Base-by-base conservation (phyloP, 352 stramenopile genomes). In the Lagenidium giganteum region DNA sequence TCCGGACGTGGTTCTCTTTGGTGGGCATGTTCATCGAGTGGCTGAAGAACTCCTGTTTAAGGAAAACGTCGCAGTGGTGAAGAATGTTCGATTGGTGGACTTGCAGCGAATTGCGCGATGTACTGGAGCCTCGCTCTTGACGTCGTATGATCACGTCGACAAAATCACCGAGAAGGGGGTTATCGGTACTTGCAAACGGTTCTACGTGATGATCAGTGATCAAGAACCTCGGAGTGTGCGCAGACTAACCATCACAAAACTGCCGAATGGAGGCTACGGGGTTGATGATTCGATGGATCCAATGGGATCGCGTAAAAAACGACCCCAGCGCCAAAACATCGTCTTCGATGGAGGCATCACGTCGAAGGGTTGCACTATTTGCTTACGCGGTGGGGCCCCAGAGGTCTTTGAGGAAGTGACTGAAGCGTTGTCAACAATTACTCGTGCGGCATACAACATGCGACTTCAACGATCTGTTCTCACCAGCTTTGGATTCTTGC, bases 81-180 rank as follows among this genome's bases (percentile, higher is more conserved):
- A 94, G 45, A 94, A 94, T 46, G 76, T 88, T 9, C 78, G 80
- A 1, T 54, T 85, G 34, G 59, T 85, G 18, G 78, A 93, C 56
- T 48, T 94, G 20, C 71, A 90, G 45, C 72, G 83, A 14, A 80
- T 94, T 52, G 80, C 83, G 37, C 71, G 75, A 13, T 83, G 70
- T 25, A 91, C 83, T 4, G 75, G 78, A 4, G 75, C 80, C 3
- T 91, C 80, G 4, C 37, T 94, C 25, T 52, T 94, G 8, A 87
- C 80, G 25, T 89, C 80, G 6, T 90, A 88, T 48, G 83, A 94
- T 45, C 78, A 94, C 23, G 80, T 94, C 17, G 83, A 94, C 63
- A 94, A 94, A 60, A 90, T 94, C 46, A 80, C 73, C 3, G 71
- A 77, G 42, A 65, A 85, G 42, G 54, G 63, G 1, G 69, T 94